phyloP scores from a whole-genome alignment of 1,139 yeast species.

The Magnusiomyces ingens region DNA sequence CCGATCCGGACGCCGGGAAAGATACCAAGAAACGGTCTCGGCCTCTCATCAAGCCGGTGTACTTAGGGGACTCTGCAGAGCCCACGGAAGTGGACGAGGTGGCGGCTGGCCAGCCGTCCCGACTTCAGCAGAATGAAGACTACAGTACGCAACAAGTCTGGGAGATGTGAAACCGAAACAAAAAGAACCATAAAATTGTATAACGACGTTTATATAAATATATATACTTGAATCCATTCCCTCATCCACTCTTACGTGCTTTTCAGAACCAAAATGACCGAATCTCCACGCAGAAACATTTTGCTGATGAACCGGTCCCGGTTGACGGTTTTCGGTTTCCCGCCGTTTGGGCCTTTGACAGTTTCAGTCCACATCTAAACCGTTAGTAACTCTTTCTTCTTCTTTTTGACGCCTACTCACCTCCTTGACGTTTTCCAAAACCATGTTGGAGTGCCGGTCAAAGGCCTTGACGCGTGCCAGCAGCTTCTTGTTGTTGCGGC shows the following conservation, averaged over 20 bases:
- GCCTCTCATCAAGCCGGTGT: not conserved
- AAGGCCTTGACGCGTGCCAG: conserved; percentile 88
- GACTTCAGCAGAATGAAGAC: not conserved
- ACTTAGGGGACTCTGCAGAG: not conserved
- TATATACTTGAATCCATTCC: too few species aligned
- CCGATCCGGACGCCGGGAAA: not conserved
- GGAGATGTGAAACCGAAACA: not conserved
- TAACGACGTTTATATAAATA: not conserved
- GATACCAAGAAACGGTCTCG: not conserved
- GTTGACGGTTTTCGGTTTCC: conserved; percentile 48
- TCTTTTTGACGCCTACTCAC: too few species aligned
- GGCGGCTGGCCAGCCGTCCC: not conserved
- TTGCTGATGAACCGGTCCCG: conserved; percentile 85
- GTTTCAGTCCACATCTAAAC: conserved; percentile 65
- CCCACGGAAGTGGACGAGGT: not conserved
- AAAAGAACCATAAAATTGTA: not conserved
- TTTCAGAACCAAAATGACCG: conserved; percentile 71
- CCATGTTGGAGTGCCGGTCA: conserved; percentile 92
- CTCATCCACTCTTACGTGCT: conserved; percentile 19
- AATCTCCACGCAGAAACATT: conserved; percentile 90
- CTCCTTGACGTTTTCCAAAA: conserved; percentile 87
- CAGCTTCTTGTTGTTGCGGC: conserved; percentile 88
- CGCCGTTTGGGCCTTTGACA: conserved; percentile 59
- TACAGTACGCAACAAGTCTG: not conserved
- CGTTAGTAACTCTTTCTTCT: too few species aligned